A percentile compares a stretch with the other conserved stretches of the same genome.
These are phyloP conservation scores for Strobilomyces echinocephalus DNA, from an alignment of 768 basidiomycete genomes.

Conservation along the genomic window DNA sequence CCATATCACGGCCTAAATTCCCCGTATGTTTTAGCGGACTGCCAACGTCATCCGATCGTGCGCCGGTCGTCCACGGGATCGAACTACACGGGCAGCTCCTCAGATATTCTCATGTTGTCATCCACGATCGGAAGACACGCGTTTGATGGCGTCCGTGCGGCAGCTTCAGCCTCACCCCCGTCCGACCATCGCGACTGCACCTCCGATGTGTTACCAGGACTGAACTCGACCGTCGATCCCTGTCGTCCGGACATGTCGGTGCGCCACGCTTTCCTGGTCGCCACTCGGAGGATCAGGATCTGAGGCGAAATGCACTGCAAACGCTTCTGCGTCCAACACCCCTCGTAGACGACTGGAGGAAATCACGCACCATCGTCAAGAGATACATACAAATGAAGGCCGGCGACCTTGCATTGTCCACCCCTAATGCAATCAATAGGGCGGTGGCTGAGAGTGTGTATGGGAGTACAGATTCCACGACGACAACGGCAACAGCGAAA, in stretches of 20 bases:
- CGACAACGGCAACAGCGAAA: conserved; percentile 3
- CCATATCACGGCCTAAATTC: no score
- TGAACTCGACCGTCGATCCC: background rate
- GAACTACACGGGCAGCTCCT: no score
- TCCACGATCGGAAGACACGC: no score
- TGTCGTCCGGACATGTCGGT: background rate
- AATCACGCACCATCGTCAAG: conserved; percentile 19
- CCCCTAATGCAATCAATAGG: conserved; percentile 18
- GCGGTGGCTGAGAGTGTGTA: conserved; percentile 20
- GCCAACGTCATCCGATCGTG: no score
- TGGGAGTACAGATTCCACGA: conserved; percentile 23
- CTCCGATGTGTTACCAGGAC: background rate
- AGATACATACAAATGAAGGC: conserved; percentile 13
- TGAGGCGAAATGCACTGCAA: background rate
- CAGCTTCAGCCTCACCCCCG: no score
- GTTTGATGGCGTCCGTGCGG: no score
- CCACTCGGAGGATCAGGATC: background rate
- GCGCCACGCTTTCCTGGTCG: background rate
- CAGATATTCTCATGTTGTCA: no score
- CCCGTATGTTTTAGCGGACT: no score
- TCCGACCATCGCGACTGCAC: no score
- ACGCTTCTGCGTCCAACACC: no score
- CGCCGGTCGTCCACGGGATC: no score
- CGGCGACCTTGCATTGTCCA: conserved; percentile 7
- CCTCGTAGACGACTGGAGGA: no score